Evolutionary conservation across 371 early-diverging fungal genomes (phyloP), one percentile per base, ranked within the genome.

Genomic region (Mortierella sp.): DNA sequence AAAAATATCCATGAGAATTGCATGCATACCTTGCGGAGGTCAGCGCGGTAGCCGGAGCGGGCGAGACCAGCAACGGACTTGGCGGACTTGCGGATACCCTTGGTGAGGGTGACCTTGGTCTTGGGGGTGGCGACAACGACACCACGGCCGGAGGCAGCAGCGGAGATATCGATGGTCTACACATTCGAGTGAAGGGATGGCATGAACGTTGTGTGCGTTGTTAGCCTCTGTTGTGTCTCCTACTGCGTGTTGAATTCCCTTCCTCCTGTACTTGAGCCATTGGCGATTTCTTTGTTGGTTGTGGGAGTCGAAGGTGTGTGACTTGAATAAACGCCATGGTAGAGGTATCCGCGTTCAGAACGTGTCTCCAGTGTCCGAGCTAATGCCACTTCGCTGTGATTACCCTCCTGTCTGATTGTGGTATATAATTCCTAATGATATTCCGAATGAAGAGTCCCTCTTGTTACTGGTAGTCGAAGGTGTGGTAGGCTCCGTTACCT

Each of bases 21-120:
- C n/a, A 50, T 50, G 77, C 79, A 76, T 89, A 92, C 93, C 86
- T 92, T 85, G 86, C 90, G 90, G 82, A 96, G 91, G 85, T 96
- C 96, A 71, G 94, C 91, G 75, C 96, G 92, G 93, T 95, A 95
- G 66, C 86, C 85, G 70, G 82, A 68, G 74, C 87, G 87, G 75
- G 92, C 87, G 77, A 93, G 87, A 80, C 93, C 85, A 91, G 91
- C 94, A 85, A 95, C 91, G 79, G 90, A 85, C 89, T 90, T 90
- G 86, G 92, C 90, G 79, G 94, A 86, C 83, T 87, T 87, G 85
- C 95, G 94, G 84, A 89, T 86, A 61, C 92, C 89, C 85, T 90
- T 90, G 85, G 90, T 83, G 79, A 95, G 85, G 79, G 89, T 91
- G 85, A 89, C 87, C 74, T 87, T 81, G 85, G 85, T 85, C 89